phyloP scores from a whole-genome alignment of 2,329 filamentous ascomycete species.

The Hypoxylon sp. region DNA sequence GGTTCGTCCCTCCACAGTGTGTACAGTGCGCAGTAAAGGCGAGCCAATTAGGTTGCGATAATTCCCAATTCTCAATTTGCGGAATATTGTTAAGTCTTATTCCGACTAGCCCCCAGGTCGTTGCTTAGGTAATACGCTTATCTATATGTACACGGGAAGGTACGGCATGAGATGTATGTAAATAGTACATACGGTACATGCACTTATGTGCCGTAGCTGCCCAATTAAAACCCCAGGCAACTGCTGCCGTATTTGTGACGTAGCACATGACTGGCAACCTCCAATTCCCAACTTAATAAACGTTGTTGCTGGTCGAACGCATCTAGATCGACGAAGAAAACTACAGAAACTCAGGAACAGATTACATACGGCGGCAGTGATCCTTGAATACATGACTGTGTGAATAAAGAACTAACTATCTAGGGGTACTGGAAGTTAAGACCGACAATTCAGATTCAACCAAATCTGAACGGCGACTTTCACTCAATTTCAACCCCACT shows the following conservation, averaged over 20 bases:
- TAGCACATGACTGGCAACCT: slow-evolving; percentile 40
- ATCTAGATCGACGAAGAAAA: slow-evolving; percentile 28
- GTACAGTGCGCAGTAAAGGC: slow-evolving; percentile 11
- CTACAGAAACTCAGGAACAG: slow-evolving; percentile 16
- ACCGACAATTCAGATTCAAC: not conserved
- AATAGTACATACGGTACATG: not conserved
- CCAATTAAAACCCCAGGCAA: slow-evolving; percentile 17
- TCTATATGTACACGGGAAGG: too few relatives aligned
- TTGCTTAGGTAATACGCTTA: slow-evolving; percentile 11
- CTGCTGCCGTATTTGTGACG: slow-evolving; percentile 31
- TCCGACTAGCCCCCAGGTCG: slow-evolving; percentile 17
- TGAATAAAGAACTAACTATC: not conserved
- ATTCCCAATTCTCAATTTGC: slow-evolving; percentile 42
- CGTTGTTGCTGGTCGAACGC: slow-evolving; percentile 34
- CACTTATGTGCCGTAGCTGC: not conserved
- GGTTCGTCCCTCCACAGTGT: slow-evolving; percentile 28
- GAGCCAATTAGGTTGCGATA: slow-evolving; percentile 34
- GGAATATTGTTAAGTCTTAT: slow-evolving; percentile 34
- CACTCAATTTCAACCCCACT: slow-evolving; percentile 1
- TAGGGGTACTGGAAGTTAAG: not conserved
- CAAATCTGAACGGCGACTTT: not conserved
- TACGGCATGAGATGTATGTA: not conserved
- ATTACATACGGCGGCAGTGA: slow-evolving; percentile 23
- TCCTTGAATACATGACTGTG: not conserved
- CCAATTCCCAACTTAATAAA: slow-evolving; percentile 24